Base-by-base conservation (phyloP, 2,329 filamentous ascomycete genomes). In the Fusarium sp. region DNA sequence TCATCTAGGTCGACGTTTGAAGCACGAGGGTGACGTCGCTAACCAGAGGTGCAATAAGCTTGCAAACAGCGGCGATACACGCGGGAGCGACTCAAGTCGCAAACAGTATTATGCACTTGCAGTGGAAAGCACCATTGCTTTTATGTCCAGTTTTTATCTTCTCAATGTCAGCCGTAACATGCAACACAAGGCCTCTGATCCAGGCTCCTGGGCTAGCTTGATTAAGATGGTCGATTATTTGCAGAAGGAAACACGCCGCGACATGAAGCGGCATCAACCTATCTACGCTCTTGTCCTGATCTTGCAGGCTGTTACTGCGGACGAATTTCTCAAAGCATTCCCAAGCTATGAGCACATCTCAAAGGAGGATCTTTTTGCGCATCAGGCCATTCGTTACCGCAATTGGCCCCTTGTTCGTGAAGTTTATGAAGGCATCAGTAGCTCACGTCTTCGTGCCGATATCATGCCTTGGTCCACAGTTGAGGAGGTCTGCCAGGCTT, bases 91-190 rank as follows among this genome's bases (percentile, higher is more conserved):
- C n/a, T 53, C 75, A 8, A 79, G 79, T 23, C 74, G 77, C 51
- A 82, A 81, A 68, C 76, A 79, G n/a, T 78, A 78, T 30, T 79
- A 77, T 28, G 79, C 79, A 1, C 75, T 84, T 12, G 80, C 81
- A 32, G 75, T 86, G 10, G 84, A 86, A 68, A 83, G 83, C 73
- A 78, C 84, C 20, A 73, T 86, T 52, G 80, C 83, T 7, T 88
- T 86, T 67, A 83, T 88, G 77, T 76, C 85, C 15, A 80, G 81
- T 2, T 87, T 88, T 73, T 80, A 85, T 62, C 78, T 83, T 4
- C 75, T 83, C 43, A 83, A 83, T 73, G 78, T 82, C 43, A 76
- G 75, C 12, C 80, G 83, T 6, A 74, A 77, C 24, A 67, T 83
- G n/a, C 79, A 82, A 53, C 80, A 80, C 48, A 82, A 80, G 65